Evolutionary conservation across 176 grass and related monocot genomes (phyloP), one percentile per base, ranked within the genome.

Genomic region (Hsuehochloa calcarea): DNA sequence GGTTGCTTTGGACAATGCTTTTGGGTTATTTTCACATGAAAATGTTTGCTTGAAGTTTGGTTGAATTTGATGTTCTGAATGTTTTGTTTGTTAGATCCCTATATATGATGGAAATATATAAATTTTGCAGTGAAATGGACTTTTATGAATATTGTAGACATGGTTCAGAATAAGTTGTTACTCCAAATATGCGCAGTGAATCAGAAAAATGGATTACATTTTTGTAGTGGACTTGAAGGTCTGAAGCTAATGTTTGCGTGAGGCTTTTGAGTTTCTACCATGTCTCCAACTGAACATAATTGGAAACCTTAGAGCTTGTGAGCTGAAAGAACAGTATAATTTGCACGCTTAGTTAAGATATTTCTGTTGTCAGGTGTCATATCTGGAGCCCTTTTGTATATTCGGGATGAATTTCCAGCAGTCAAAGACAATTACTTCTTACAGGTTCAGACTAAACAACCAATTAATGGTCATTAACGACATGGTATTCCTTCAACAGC

Each of bases 341-440:
- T 41, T 88, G 14, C 68, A 65, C 15, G 51, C 8, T 40, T 77
- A 82, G 7, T 69, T 75, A 10, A 85, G 26, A 29, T 58, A 34
- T 75, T 72, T 80, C 9, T 65, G 22, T 75, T 55, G 66, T 43
- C 60, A 97, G 95, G 95, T 90, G 95, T 97, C 56, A 97, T 98
- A 82, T 98, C 93, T 46, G 96, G 96, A 61, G 96, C 96, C 34
- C 93, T 98, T 86, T 31, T 98, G 31, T 95, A 97, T 40, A 95
- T 95, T 50, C 92, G 92, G 1, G 95, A 97, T 58, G 95, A 97
- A n/a, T 97, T 97, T 79, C 87, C 88, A 40, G 86, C 51, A 0
- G 87, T 97, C 20, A 94, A 63, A 56, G 85, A 93, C 71, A 97
- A 94, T 84, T 82, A 87, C 31, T 72, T 97, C 72, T 80, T 97